Evolutionary conservation across 2,329 filamentous ascomycete species (phyloP), one percentile per base, ranked within the genome.

Genomic region (Lecanicillium sp.): DNA sequence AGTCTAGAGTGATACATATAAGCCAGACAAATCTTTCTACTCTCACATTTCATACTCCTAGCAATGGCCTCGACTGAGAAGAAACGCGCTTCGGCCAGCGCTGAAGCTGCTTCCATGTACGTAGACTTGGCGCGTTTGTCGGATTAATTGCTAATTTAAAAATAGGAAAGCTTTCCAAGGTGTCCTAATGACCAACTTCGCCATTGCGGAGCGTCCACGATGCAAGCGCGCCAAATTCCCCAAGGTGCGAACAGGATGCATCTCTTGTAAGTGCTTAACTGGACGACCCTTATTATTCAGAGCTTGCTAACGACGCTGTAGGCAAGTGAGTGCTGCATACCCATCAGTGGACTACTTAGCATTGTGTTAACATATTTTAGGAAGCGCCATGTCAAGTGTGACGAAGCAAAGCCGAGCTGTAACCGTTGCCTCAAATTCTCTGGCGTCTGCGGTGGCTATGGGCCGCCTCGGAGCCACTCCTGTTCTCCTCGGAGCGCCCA

Each of bases 351-450:
- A n/a, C n/a, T n/a, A n/a, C n/a, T n/a, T n/a, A n/a, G n/a, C n/a
- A n/a, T n/a, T n/a, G n/a, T n/a, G n/a, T n/a, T 39, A 51, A 48
- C 44, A 40, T 8, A 27, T 30, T 21, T 24, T 39, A 66, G 62
- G 51, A 59, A 56, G 44, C 58, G 63, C 12, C 64, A 66, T 40
- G 60, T 66, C 26, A 66, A 66, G 45, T 66, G 63, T 52, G 64
- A 67, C 48, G 64, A 67, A 46, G 55, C 58, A 6, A 65, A 64
- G 49, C 64, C 64, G 5, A 58, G 55, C 12, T 66, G 64, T 52
- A 56, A 59, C 29, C 56, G 63, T 41, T 67, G 64, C 48, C 51
- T 66, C 33, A 66, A 65, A 39, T 65, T 61, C 62, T 58, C 58
- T n/a, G 63, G 63, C 8, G 57, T 56, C 36, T 66, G 64, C 41